Evolutionary conservation across 768 basidiomycete species (phyloP).

Genomic region (Erythrobasidium yunnanense): DNA sequence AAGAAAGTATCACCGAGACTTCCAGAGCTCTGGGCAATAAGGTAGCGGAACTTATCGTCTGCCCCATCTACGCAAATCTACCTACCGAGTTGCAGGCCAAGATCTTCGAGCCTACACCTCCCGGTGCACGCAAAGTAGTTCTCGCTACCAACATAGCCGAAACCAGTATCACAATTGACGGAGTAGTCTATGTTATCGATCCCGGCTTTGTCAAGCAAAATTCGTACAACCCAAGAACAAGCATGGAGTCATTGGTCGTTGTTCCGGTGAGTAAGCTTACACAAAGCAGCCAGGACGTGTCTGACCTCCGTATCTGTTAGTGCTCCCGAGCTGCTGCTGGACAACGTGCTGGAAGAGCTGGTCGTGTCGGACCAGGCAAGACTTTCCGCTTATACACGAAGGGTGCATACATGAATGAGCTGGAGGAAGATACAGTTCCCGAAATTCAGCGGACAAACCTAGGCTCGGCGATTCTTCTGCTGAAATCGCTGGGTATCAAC

Average conservation of each 20-base stretch:
- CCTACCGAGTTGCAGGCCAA: constrained; percentile 99
- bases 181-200: constrained; percentile 97
- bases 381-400: constrained; percentile 97
- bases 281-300: neutral
- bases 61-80: constrained; percentile 97
- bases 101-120: constrained; percentile 97
- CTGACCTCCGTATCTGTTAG: constrained; percentile 43
- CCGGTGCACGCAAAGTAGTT: constrained; percentile 91
- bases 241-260: constrained; percentile 92
- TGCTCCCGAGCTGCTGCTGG: constrained; percentile 96
- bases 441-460: constrained; percentile 99
- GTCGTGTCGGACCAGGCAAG: constrained; percentile 95
- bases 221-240: constrained; percentile 93
- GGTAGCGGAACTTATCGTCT: constrained; percentile 82
- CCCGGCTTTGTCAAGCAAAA: constrained; percentile 99
- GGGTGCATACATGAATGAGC: constrained; percentile 91
- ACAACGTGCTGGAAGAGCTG: constrained; percentile 91
- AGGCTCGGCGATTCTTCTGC: constrained; percentile 82
- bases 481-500: constrained; percentile 96
- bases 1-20: constrained; percentile 92
- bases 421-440: constrained; percentile 92
- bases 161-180: constrained; percentile 97
- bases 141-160: constrained; percentile 99
- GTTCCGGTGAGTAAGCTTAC: constrained; percentile 62
- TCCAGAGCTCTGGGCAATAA: constrained; percentile 90